A percentile compares a stretch with the other conserved stretches of the same genome.
Conservation (phyloP, 2,329 filamentous ascomycete genomes). For the Mycosphaerelloides madeirae region DNA sequence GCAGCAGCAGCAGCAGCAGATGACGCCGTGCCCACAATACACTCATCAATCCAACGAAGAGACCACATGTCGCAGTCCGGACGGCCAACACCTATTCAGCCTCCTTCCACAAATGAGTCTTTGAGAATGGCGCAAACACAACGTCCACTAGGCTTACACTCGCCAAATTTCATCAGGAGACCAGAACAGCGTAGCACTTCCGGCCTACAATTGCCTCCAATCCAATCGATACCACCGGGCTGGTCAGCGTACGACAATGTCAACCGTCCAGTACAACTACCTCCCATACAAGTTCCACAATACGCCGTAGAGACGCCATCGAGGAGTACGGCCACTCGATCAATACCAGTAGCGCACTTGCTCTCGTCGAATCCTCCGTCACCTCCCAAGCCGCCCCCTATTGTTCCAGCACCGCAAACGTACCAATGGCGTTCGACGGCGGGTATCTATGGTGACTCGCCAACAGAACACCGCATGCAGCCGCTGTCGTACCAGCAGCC, state of each 20-base stretch:
- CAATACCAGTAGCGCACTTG: conserved; percentile 25
- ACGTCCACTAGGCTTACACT: conserved; percentile 38
- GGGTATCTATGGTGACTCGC: conserved; percentile 6
- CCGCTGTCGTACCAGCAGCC: conserved; percentile 23
- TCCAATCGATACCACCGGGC: conserved; percentile 17
- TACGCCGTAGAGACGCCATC: conserved; percentile 26
- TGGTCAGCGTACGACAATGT: conserved; percentile 10
- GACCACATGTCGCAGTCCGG: conserved; percentile 25
- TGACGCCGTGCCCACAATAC: conserved; percentile 1
- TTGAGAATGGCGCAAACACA: conserved; percentile 45
- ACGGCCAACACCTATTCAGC: conserved; percentile 39
- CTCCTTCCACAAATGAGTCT: conserved; percentile 33
- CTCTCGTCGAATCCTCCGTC: conserved; percentile 28
- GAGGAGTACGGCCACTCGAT: conserved; percentile 10
- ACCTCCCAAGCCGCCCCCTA: conserved; percentile 21
- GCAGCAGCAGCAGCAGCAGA: not conserved
- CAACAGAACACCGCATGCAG: conserved; percentile 17
- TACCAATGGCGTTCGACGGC: conserved; percentile 22
- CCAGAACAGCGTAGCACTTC: conserved; percentile 35
- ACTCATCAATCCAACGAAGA: not conserved
- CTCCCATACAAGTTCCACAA: conserved; percentile 38
- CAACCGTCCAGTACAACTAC: conserved; percentile 25
- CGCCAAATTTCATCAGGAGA: conserved; percentile 37
- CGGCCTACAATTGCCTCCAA: conserved; percentile 35
- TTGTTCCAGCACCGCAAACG: conserved; percentile 13